phyloP scores from a whole-genome alignment of 768 basidiomycete species.

The Coprinellus micaceus region DNA sequence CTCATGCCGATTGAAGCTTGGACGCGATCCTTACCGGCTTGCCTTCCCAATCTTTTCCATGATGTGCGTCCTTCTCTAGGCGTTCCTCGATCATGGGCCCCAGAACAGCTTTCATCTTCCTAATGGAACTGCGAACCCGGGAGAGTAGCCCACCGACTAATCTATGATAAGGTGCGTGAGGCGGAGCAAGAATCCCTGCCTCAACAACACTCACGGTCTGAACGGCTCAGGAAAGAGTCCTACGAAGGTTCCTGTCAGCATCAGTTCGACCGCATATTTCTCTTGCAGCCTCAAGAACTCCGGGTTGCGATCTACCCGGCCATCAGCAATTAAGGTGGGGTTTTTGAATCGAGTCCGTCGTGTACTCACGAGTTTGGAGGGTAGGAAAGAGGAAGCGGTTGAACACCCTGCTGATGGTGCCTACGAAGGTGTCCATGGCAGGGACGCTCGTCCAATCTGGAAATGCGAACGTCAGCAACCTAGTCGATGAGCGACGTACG shows the following conservation, averaged over 20 bases:
- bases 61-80: background rate
- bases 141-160: slow-evolving; percentile 13
- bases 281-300: slow-evolving; percentile 30
- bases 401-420: slow-evolving; percentile 34
- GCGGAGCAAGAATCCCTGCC: too few species aligned
- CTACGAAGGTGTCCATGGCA: slow-evolving; percentile 19
- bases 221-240: slow-evolving; percentile 30
- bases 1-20: background rate
- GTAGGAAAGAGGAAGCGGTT: slow-evolving; percentile 42
- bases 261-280: slow-evolving; percentile 26
- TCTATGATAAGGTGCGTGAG: background rate
- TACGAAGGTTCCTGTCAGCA: slow-evolving; percentile 17
- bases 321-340: too few species aligned
- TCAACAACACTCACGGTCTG: slow-evolving; percentile 20
- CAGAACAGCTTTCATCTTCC: slow-evolving; percentile 6
- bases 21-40: slow-evolving; percentile 26
- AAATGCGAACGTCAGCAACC: background rate
- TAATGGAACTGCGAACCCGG: slow-evolving; percentile 4
- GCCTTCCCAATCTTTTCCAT: slow-evolving; percentile 21
- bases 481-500: slow-evolving; percentile 1
- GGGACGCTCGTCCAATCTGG: slow-evolving; percentile 37
- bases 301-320: slow-evolving; percentile 36
- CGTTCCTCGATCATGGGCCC: slow-evolving; percentile 12
- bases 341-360: background rate
- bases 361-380: slow-evolving; percentile 33